Base-by-base conservation (phyloP, 1,284 basidiomycete species). In the Tylopilus sp. region DNA sequence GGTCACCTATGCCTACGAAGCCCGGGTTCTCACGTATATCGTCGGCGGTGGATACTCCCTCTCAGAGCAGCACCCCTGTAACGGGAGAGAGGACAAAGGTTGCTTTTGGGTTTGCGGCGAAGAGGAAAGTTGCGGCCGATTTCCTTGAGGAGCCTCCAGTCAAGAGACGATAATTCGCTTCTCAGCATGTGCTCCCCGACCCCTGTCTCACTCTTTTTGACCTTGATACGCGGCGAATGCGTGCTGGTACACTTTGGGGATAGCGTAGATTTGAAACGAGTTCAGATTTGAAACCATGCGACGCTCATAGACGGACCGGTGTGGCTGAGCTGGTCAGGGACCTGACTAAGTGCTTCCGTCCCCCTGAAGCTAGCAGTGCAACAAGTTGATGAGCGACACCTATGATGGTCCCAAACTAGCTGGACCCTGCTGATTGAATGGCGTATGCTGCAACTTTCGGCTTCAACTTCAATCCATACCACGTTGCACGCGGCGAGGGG, bases 21-120 rank as follows among this genome's bases (percentile, higher is more conserved):
- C 79, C 87, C 36, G 86, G 87, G 35, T 91, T 91, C 66, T 87
- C 87, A 19, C 75, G 86, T 48, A 88, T 90, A 60, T 74, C 79
- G 2, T 78, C 81, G 12, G 71, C 74, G n/a, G 70, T 76, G 49
- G 74, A 77, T 30, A 65, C 74, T 30, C 67, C 75, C 6, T 72
- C 77, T 44, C 72, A 72, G 19, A 65, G 67, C 16, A 74, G 73
- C 21, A 83, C 81, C 0, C 81, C 82, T 21, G 77, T 74, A 7
- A 69, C 76, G 1, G 70, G 70, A 2, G 87, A 89, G 59, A 74
- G 87, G 48, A 77, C 79, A 21, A 89, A 82, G 67, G 80, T 91
- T 37, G 78, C 81, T 3, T 82, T 91, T 64, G 86, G 86, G 6
- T 80, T 91, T 61, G 82, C 82, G 30, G 71, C 73, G 43, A 91